Evolutionary conservation across 208 protist genomes (phyloP).

Genomic region (Crithidia bombi): DNA sequence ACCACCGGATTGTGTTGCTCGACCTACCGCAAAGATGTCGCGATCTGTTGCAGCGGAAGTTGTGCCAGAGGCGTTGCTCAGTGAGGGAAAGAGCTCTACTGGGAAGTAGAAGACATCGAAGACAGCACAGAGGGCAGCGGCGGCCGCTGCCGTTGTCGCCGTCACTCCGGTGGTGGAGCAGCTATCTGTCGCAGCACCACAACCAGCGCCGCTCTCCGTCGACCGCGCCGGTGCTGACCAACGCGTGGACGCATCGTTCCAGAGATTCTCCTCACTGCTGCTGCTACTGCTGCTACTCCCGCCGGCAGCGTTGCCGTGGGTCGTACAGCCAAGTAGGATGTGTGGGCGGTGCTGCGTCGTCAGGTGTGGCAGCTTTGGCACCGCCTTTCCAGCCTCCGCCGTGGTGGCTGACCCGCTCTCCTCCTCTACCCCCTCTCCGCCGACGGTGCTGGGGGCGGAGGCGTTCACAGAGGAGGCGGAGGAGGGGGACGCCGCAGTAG

Average conservation of each 20-base stretch:
- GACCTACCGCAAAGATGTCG: too few relatives aligned
- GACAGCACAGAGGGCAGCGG: slow-evolving; percentile 25
- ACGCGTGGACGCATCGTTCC: slow-evolving; percentile 12
- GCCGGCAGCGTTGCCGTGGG: background rate
- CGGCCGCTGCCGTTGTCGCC: background rate
- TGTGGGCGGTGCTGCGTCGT: slow-evolving; percentile 27
- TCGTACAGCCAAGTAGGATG: slow-evolving; percentile 24
- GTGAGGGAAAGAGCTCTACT: slow-evolving; percentile 22
- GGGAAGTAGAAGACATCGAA: slow-evolving; percentile 43
- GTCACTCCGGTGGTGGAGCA: background rate
- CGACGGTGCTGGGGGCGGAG: background rate
- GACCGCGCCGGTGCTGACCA: slow-evolving; percentile 6
- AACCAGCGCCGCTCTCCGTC: background rate
- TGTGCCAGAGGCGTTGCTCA: background rate
- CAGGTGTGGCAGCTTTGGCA: background rate
- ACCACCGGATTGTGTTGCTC: too few relatives aligned
- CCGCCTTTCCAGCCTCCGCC: background rate
- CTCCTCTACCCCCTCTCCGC: background rate
- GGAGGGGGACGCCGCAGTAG: background rate
- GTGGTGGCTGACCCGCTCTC: background rate
- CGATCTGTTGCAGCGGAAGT: background rate
- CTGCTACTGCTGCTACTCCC: background rate
- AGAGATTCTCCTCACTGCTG: background rate
- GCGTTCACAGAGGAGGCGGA: background rate
- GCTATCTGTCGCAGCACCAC: background rate